Evolutionary conservation across 331 rosid species (phyloP).

Genomic region (Telfairia occidentalis): DNA sequence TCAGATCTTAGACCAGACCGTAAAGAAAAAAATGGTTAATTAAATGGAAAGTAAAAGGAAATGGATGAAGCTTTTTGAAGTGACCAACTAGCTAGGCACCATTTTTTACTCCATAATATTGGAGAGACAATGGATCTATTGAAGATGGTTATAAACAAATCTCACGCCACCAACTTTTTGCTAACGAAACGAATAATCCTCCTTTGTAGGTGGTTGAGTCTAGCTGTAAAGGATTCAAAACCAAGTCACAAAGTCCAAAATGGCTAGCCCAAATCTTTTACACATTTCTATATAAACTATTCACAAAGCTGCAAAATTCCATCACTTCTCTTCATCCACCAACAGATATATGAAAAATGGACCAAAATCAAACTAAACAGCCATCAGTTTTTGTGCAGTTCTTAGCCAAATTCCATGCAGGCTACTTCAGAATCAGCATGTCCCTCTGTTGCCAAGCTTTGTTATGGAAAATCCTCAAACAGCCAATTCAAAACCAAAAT

Average conservation of each 20-base stretch:
- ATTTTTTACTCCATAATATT: background rate
- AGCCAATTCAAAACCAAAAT: slow-evolving; percentile 20
- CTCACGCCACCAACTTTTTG: background rate
- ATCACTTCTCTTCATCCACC: background rate
- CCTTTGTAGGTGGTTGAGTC: background rate
- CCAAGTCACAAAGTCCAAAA: slow-evolving; percentile 17
- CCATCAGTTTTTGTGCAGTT: background rate
- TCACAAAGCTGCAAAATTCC: background rate
- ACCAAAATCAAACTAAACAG: background rate
- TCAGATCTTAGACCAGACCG: no score
- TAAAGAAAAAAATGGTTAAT: no score
- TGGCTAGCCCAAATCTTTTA: slow-evolving; percentile 2
- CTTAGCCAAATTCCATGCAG: slow-evolving; percentile 21
- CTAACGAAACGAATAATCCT: background rate
- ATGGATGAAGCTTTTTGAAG: no score
- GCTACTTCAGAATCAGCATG: slow-evolving; percentile 27
- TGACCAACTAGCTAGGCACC: background rate
- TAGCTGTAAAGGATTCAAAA: slow-evolving; percentile 24
- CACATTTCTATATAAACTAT: background rate
- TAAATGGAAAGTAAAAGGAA: no score
- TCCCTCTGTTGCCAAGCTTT: slow-evolving; percentile 26
- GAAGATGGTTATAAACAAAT: background rate
- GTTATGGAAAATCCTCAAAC: slow-evolving; percentile 22
- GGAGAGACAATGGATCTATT: background rate
- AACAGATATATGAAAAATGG: background rate